Evolutionary conservation across 805 yeast genomes (phyloP), one percentile per base, ranked within the genome.

Genomic region (Nakazawaea anatomiae): DNA sequence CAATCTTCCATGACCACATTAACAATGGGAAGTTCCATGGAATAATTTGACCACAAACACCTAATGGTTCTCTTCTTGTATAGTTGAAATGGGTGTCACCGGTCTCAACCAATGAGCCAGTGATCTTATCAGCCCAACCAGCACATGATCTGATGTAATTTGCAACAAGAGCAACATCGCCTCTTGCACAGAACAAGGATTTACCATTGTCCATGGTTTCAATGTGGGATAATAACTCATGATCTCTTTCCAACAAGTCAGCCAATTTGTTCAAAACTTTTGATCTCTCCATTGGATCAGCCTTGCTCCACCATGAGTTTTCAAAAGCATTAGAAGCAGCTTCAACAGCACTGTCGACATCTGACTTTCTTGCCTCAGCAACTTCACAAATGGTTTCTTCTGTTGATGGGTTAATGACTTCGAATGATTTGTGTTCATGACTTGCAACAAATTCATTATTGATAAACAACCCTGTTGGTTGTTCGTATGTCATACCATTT

Each of bases 401-500:
- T 41, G 91, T 85, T 18, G 89, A 73, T 30, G 95, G 94, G 63
- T 83, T 75, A 51, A 82, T 64, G 18, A 82, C 83, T 52, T 64
- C 83, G 57, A 86, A 77, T 14, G 85, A 82, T 65, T 80, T 76
- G 58, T 77, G 79, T 54, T 75, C 77, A 54, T 75, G 70, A 14
- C 90, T 77, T 44, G 74, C 67, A 36, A 83, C 87, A 65, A 85
- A 86, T 67, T 87, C 83, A 67, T 85, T 85, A 73, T 86, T 83
- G 67, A 87, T 88, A 74, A 85, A 87, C 60, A 86, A 72, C 57
- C 95, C 95, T 14, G 88, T 79, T 57, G 96, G 83, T 64, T 77
- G 82, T 48, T 71, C 72, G 59, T 80, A 80, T 34, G 70, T 64
- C 52, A 70, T 69, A 44, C 86, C 86, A 60, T 78, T 82, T 52